Percentiles rank a stretch among this genome's conserved stretches.
These are phyloP conservation scores for Talinum fruticosum DNA, from an alignment of 148 eudicot genomes.

Conservation along the genomic window DNA sequence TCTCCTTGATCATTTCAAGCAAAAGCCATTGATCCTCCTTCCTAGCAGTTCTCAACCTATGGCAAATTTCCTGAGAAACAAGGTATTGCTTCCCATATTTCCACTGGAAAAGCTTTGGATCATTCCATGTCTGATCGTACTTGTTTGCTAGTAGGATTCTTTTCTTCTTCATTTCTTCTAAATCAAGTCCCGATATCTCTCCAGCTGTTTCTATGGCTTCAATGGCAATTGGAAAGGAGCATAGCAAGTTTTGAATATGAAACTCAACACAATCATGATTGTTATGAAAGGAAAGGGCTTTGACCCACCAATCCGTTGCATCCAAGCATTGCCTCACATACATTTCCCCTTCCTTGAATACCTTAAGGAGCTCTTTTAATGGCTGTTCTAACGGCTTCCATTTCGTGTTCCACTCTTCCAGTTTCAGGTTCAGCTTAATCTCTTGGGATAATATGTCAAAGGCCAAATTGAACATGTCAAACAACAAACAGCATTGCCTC, in stretches of 20 bases:
- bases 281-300: constrained; percentile 43
- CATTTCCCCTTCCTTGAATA: constrained; percentile 59
- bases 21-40: constrained; percentile 59
- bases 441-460: constrained; percentile 51
- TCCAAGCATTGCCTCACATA: constrained; percentile 53
- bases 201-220: constrained; percentile 64
- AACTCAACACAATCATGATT: constrained; percentile 49
- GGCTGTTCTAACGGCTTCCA: constrained; percentile 67
- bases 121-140: constrained; percentile 55
- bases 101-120: constrained; percentile 56
- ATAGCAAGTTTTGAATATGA: constrained; percentile 53
- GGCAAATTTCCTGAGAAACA: constrained; percentile 43
- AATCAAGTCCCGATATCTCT: constrained; percentile 49
- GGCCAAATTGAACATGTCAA: constrained; percentile 41
- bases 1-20: constrained; percentile 44
- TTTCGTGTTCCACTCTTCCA: constrained; percentile 56
- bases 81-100: constrained; percentile 55
- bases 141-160: constrained; percentile 41
- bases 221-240: constrained; percentile 49
- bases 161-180: constrained; percentile 68
- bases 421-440: constrained; percentile 48
- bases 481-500: constrained; percentile 54
- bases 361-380: constrained; percentile 47
- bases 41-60: constrained; percentile 27
- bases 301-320: constrained; percentile 53